Evolutionary conservation across 306 rosid genomes (phyloP).

Genomic region (Gleditsia sinensis): DNA sequence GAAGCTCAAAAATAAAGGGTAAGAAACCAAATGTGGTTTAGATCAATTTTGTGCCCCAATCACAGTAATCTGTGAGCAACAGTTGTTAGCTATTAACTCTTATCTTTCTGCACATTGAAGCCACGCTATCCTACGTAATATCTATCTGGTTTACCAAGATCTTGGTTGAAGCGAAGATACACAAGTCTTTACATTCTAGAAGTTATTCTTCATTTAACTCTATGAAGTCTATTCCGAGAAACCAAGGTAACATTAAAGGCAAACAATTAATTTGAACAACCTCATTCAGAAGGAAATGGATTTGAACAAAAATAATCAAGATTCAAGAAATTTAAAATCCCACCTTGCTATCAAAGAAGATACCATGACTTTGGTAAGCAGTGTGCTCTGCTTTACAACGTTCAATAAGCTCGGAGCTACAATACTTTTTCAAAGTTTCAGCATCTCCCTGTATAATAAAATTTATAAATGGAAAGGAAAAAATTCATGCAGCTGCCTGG

Average conservation of each 20-base stretch:
- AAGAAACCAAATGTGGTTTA: too few species aligned
- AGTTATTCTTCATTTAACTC: neutral
- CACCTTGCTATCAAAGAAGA: constrained; percentile 93
- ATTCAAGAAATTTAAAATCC: neutral
- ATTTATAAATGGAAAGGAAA: neutral
- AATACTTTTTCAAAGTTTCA: constrained; percentile 77
- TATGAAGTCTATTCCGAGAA: neutral
- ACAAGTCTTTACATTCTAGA: too few species aligned
- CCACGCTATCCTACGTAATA: neutral
- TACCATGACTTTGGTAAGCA: constrained; percentile 70
- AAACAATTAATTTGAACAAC: too few species aligned
- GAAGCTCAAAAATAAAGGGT: too few species aligned
- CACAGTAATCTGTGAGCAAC: too few species aligned
- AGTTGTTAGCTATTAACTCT: neutral
- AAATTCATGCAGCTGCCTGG: neutral
- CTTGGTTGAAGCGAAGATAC: neutral
- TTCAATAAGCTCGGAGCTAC: constrained; percentile 79
- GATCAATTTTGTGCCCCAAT: too few species aligned
- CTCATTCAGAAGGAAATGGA: too few species aligned
- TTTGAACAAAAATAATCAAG: neutral
- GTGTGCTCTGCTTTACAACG: constrained; percentile 86
- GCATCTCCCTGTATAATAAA: constrained; percentile 67
- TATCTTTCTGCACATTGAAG: neutral
- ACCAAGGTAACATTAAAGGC: neutral
- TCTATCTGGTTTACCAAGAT: neutral